A percentile compares a stretch with the other conserved stretches of the same genome.
These are phyloP conservation scores for Filosporella fistucella DNA, from an alignment of 495 filamentous ascomycete genomes.

Conservation along the genomic window DNA sequence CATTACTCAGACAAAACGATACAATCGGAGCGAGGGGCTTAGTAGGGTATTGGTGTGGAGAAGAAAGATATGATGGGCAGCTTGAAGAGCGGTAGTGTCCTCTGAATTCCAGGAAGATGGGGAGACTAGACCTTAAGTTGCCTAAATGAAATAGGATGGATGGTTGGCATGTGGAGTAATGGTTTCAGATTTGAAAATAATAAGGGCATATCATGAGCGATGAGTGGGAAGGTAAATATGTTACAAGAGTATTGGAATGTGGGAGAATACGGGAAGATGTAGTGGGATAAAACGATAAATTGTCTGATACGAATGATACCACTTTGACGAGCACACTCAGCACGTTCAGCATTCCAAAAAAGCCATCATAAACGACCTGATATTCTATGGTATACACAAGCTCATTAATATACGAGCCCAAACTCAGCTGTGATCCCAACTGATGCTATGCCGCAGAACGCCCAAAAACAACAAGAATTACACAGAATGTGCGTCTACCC, in stretches of 20 bases:
- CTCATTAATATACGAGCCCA: slow-evolving; percentile 10
- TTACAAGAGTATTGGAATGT: too few relatives aligned
- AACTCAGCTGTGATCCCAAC: neutral
- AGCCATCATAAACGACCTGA: too few relatives aligned
- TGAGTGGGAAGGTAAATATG: too few relatives aligned
- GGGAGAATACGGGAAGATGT: too few relatives aligned
- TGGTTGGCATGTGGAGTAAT: neutral
- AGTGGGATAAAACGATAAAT: too few relatives aligned
- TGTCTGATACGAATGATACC: neutral
- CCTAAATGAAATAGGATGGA: neutral
- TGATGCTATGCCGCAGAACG: slow-evolving; percentile 22
- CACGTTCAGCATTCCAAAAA: too few relatives aligned
- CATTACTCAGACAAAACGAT: slow-evolving; percentile 72
- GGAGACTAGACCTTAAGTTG: too few relatives aligned
- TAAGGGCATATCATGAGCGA: too few relatives aligned
- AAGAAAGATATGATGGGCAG: slow-evolving; percentile 44
- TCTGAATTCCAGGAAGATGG: neutral
- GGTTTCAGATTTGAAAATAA: too few relatives aligned
- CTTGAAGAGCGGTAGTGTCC: too few relatives aligned
- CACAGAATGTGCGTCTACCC: too few relatives aligned
- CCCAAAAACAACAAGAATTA: slow-evolving; percentile 8
- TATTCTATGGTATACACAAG: slow-evolving; percentile 24
- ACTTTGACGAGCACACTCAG: too few relatives aligned
- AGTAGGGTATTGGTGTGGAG: slow-evolving; percentile 72
- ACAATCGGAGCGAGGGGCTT: slow-evolving; percentile 69